phyloP scores from a whole-genome alignment of 1,139 yeast genomes.

The Yamadazyma trypodendri region DNA sequence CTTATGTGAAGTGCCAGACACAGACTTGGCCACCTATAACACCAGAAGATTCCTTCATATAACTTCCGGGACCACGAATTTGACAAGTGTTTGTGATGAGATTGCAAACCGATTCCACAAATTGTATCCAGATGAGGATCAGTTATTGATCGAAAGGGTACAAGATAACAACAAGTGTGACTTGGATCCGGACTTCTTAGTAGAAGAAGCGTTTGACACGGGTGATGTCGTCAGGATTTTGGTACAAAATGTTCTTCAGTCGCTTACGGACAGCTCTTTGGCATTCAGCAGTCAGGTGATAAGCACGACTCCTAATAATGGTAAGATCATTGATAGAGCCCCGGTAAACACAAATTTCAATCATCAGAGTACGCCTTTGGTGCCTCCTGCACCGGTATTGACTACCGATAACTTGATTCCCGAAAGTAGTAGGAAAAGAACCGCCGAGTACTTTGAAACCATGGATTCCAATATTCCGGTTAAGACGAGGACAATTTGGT shows the following conservation, averaged over 20 bases:
- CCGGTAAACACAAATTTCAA: neutral
- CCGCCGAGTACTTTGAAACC: slow-evolving; percentile 28
- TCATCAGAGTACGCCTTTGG: slow-evolving; percentile 22
- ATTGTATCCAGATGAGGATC: slow-evolving; percentile 61
- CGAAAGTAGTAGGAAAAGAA: slow-evolving; percentile 22
- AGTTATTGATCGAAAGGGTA: slow-evolving; percentile 51
- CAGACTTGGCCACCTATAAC: slow-evolving; percentile 12
- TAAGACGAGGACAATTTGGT: slow-evolving; percentile 14
- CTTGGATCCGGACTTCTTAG: slow-evolving; percentile 70
- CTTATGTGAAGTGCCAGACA: slow-evolving; percentile 13
- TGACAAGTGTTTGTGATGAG: slow-evolving; percentile 50
- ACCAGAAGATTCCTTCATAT: slow-evolving; percentile 60
- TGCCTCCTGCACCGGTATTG: slow-evolving; percentile 24
- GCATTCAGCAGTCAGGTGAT: neutral
- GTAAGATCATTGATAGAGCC: neutral
- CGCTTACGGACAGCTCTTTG: slow-evolving; percentile 3
- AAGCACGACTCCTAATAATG: neutral
- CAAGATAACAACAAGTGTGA: slow-evolving; percentile 71
- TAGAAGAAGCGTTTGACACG: slow-evolving; percentile 58
- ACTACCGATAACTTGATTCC: slow-evolving; percentile 16
- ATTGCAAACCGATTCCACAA: slow-evolving; percentile 51
- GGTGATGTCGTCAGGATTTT: slow-evolving; percentile 58
- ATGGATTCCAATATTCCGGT: slow-evolving; percentile 26
- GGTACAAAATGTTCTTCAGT: slow-evolving; percentile 36
- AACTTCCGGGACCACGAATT: slow-evolving; percentile 44